A percentile compares a stretch with the other conserved stretches of the same genome.
These are phyloP conservation scores for Epichloe festucae DNA, from an alignment of 2,329 filamentous ascomycete species.

Conservation along the genomic window DNA sequence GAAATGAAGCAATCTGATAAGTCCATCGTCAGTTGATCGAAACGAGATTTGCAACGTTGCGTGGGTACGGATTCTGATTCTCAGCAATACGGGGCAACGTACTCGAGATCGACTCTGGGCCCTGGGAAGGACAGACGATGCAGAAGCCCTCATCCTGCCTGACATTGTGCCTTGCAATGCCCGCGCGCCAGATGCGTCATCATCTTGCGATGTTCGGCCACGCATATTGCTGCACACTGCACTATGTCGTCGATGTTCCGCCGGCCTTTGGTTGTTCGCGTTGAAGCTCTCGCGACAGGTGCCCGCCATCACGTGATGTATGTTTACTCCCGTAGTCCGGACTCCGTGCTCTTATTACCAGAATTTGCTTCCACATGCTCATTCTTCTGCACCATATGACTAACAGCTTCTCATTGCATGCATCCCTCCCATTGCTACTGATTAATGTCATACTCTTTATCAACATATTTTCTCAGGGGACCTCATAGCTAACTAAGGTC, in stretches of 20 bases:
- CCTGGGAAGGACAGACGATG: conserved; percentile 22
- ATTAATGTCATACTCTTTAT: no score
- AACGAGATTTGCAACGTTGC: not conserved
- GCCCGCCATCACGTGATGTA: conserved; percentile 2
- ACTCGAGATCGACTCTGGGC: conserved; percentile 27
- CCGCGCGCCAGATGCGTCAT: conserved; percentile 15
- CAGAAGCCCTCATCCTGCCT: conserved; percentile 21
- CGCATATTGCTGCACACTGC: conserved; percentile 17
- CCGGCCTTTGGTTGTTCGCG: not conserved
- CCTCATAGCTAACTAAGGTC: no score
- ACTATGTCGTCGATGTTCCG: not conserved
- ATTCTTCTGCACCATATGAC: not conserved
- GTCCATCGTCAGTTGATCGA: not conserved
- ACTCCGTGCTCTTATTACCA: no score
- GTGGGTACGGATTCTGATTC: conserved; percentile 1
- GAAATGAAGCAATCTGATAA: conserved; percentile 31
- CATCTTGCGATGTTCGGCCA: conserved; percentile 19
- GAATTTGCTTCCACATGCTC: not conserved
- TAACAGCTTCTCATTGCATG: not conserved
- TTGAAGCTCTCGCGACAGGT: conserved; percentile 1
- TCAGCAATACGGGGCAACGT: conserved; percentile 11
- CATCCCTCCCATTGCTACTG: no score
- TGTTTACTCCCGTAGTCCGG: no score
- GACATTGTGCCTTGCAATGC: conserved; percentile 18
- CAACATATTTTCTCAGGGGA: no score